Evolutionary conservation across 495 filamentous ascomycete species (phyloP).

Genomic region (Lepraria neglecta): DNA sequence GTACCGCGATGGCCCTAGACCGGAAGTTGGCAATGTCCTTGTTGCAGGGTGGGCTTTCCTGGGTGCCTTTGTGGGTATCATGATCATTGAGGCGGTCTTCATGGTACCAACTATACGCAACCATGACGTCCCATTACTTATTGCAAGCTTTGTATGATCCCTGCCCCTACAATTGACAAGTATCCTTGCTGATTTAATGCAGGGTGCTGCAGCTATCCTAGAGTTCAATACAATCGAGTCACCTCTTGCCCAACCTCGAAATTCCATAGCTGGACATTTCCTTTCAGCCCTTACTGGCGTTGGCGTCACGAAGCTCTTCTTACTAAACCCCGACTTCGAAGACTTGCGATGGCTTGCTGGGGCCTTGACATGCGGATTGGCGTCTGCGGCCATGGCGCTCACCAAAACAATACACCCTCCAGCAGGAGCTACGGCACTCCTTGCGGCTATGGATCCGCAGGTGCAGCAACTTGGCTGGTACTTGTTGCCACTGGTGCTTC

Average conservation of each 20-base stretch:
- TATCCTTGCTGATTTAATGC: neutral
- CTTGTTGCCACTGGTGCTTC: conserved; percentile 58
- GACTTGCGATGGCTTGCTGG: conserved; percentile 59
- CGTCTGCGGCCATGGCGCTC: conserved; percentile 65
- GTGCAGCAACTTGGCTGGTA: conserved; percentile 64
- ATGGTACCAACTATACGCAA: conserved; percentile 19
- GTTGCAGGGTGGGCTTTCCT: conserved; percentile 48
- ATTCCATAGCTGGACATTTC: conserved; percentile 64
- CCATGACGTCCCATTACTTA: conserved; percentile 19
- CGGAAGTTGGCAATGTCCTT: conserved; percentile 43
- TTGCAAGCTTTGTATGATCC: conserved; percentile 22
- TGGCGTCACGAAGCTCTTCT: conserved; percentile 65
- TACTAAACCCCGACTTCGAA: conserved; percentile 43
- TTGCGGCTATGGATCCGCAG: conserved; percentile 59
- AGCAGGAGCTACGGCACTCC: conserved; percentile 77
- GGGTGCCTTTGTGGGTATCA: conserved; percentile 47
- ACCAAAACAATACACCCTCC: conserved; percentile 82
- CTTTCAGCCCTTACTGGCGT: conserved; percentile 63
- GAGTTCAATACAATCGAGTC: conserved; percentile 70
- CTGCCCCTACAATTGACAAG: too few relatives aligned
- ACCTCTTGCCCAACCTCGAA: conserved; percentile 78
- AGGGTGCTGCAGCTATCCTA: conserved; percentile 76
- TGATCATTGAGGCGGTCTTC: conserved; percentile 42
- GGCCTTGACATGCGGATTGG: conserved; percentile 60
- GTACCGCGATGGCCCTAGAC: conserved; percentile 34